Base-by-base conservation (phyloP, 768 basidiomycete species). In the Nidularia sp. region DNA sequence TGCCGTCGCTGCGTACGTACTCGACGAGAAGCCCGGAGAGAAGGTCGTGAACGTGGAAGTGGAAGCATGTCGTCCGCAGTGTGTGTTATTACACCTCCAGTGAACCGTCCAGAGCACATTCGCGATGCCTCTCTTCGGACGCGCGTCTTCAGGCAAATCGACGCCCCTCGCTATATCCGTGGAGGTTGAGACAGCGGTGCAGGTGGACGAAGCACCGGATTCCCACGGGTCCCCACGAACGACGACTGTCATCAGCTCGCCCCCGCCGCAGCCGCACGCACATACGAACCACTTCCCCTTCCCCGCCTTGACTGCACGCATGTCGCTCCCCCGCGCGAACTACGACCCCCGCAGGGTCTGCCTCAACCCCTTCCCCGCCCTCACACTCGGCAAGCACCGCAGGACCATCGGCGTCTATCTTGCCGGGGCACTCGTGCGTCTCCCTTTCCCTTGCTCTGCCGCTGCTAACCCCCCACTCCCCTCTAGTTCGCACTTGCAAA, bases 271-370 rank as follows among this genome's bases (percentile, higher is more conserved):
- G 51, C 55, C n/a, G 55, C 51, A 33, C 56, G 51, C 51, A 50
- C 62, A 2, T 47, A 50, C 12, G 55, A 57, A 29, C 46, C 46
- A 39, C 42, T 60, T 8, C 60, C 59, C 7, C 56, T 54, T 50
- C 46, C 49, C 50, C 49, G 36, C 56, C 32, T 51, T 51, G 42
- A 45, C 57, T 32, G 55, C 42, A 46, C 42, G 18, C 34, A 83
- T 87, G 83, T 81, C 85, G 6, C 70, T 88, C 41, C 85, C 88
- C 35, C 76, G 85, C 61, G 74, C 86, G 22, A 70, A 83, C 61
- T 94, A 93, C 57, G 93, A 95, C 73, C 93, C 93, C 2, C 77
- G 92, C 47, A 71, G 93, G 64, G 90, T 96, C 35, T 95, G 91
- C 64, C 59, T 94, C 55, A 90, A 93, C 72, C 87, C 89, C 0